These are phyloP conservation scores for Aspergillus sp. DNA, from an alignment of 2,329 filamentous ascomycete genomes.

Conservation along the genomic window DNA sequence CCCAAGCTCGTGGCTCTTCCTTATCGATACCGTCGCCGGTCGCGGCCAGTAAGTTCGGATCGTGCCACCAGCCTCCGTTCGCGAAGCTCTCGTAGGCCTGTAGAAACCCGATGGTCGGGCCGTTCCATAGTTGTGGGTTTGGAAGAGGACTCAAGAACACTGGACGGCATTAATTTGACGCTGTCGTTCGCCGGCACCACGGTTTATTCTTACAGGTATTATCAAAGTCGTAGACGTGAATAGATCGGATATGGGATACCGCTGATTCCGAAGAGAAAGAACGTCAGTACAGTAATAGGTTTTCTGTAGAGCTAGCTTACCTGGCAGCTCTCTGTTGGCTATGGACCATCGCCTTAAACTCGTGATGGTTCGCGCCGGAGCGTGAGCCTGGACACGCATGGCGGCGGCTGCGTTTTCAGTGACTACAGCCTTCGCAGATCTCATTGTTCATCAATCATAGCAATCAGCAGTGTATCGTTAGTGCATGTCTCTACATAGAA, in stretches of 20 bases:
- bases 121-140: conserved; percentile 84
- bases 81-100: conserved; percentile 74
- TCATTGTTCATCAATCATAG: conserved; percentile 26
- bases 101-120: conserved; percentile 73
- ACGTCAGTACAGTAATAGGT: background rate
- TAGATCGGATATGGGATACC: conserved; percentile 68
- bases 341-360: conserved; percentile 83
- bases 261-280: conserved; percentile 39
- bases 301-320: conserved; percentile 42
- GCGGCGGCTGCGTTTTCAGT: conserved; percentile 29
- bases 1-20: conserved; percentile 83
- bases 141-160: conserved; percentile 91
- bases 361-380: conserved; percentile 62
- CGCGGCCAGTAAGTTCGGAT: conserved; percentile 78
- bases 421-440: conserved; percentile 40
- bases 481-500: conserved; percentile 8
- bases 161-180: conserved; percentile 39
- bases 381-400: conserved; percentile 28
- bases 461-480: conserved; percentile 6
- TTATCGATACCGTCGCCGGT: conserved; percentile 80
- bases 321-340: conserved; percentile 69
- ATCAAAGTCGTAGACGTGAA: conserved; percentile 98
- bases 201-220: conserved; percentile 72
- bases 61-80: conserved; percentile 97
- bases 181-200: background rate